Conservation (phyloP, 2,329 filamentous ascomycete genomes). For the Cadophora sp. region DNA sequence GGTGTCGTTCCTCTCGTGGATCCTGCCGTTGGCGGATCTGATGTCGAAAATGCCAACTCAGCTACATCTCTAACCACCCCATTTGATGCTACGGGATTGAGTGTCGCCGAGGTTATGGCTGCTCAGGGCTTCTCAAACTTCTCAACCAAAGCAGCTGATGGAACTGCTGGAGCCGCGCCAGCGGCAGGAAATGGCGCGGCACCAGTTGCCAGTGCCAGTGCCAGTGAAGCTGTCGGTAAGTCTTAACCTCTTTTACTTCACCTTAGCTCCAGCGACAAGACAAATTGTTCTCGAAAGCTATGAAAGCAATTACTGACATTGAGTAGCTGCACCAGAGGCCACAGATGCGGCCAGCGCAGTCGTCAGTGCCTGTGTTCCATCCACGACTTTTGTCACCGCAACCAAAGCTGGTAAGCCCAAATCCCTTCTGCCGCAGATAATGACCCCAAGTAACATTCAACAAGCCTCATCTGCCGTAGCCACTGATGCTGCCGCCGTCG, state of each 20-base stretch:
- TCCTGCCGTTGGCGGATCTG: slow-evolving; percentile 65
- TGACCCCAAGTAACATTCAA: slow-evolving; percentile 5
- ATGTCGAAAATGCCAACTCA: slow-evolving; percentile 67
- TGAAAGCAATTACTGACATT: slow-evolving; percentile 30
- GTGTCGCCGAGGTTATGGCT: slow-evolving; percentile 67
- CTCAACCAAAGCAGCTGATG: slow-evolving; percentile 49
- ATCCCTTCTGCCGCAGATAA: neutral
- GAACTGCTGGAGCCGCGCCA: slow-evolving; percentile 46
- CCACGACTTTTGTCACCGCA: slow-evolving; percentile 33
- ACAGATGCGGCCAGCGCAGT: slow-evolving; percentile 21
- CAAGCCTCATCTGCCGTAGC: neutral
- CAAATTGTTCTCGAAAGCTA: too few species aligned
- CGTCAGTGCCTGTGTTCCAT: slow-evolving; percentile 22
- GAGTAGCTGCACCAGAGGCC: slow-evolving; percentile 41
- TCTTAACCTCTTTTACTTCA: neutral
- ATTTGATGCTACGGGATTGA: slow-evolving; percentile 64
- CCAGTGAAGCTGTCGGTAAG: neutral
- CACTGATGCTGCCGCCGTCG: slow-evolving; percentile 6
- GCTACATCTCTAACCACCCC: slow-evolving; percentile 57
- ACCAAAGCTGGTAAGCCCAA: slow-evolving; percentile 16
- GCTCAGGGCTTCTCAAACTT: slow-evolving; percentile 70
- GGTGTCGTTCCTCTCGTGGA: slow-evolving; percentile 73
- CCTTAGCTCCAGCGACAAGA: too few species aligned
- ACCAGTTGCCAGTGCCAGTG: slow-evolving; percentile 19
- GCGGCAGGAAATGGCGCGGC: slow-evolving; percentile 28